These are phyloP conservation scores for Microcyclospora tardicrescens DNA, from an alignment of 2,329 filamentous ascomycete genomes.

Conservation along the genomic window DNA sequence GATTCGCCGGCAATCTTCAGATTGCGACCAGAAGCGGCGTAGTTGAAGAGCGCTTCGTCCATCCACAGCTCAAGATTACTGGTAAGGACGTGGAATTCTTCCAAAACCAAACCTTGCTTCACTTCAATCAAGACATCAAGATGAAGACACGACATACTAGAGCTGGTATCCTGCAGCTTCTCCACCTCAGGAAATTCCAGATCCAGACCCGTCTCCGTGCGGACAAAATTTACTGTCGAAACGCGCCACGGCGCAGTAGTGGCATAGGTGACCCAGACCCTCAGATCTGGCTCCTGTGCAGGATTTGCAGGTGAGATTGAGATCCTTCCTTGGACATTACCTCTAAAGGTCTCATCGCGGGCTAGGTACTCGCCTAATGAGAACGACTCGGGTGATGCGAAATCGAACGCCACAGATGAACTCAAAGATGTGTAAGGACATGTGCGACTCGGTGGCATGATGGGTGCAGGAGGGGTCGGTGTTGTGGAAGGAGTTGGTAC, in stretches of 20 bases:
- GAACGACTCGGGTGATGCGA: no score
- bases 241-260: slow-evolving; percentile 23
- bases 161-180: not conserved
- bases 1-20: slow-evolving; percentile 14
- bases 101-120: slow-evolving; percentile 19
- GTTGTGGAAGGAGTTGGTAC: no score
- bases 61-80: slow-evolving; percentile 27
- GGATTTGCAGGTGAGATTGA: slow-evolving; percentile 23
- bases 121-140: slow-evolving; percentile 27
- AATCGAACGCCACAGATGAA: no score
- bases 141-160: slow-evolving; percentile 23
- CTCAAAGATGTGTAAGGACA: no score
- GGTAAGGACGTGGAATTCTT: slow-evolving; percentile 23
- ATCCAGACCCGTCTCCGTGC: slow-evolving; percentile 8
- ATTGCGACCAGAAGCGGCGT: slow-evolving; percentile 12
- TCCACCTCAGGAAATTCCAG: slow-evolving; percentile 11
- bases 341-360: not conserved
- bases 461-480: no score
- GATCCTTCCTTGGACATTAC: slow-evolving; percentile 26
- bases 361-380: no score
- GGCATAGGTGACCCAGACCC: slow-evolving; percentile 25
- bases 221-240: slow-evolving; percentile 13
- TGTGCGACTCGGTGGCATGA: no score
- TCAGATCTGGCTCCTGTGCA: slow-evolving; percentile 24
- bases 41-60: slow-evolving; percentile 18